Percentiles rank a stretch among this genome's conserved stretches.
Evolutionary conservation across 2,329 filamentous ascomycete genomes (phyloP).

Genomic region (Pseudogymnoascus sp.): DNA sequence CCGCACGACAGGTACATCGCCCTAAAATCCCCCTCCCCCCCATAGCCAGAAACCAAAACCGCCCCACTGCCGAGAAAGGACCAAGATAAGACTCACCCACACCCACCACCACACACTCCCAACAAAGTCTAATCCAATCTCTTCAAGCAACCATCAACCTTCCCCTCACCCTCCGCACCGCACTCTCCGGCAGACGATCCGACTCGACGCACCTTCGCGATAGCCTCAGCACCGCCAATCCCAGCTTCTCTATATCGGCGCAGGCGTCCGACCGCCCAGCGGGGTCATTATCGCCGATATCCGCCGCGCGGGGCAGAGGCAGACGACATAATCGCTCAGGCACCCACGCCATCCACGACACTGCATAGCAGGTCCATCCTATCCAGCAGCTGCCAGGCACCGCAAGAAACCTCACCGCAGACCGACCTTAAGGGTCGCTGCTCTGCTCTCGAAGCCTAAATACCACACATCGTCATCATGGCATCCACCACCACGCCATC

Average conservation of each 20-base stretch:
- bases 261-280: not conserved
- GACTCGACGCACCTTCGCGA: not conserved
- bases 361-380: not conserved
- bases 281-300: conserved; percentile 4
- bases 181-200: not conserved
- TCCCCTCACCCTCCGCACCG: not conserved
- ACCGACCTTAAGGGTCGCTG: not conserved
- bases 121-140: conserved; percentile 7
- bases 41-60: not conserved
- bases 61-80: conserved; percentile 3
- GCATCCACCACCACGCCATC: not conserved
- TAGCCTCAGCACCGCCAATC: not conserved
- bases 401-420: not conserved
- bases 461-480: not conserved
- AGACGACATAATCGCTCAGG: not conserved
- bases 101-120: not conserved
- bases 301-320: not conserved
- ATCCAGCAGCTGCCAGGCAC: no score
- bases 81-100: conserved; percentile 8
- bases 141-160: not conserved
- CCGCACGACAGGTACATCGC: not conserved
- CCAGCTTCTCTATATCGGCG: not conserved
- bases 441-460: not conserved
- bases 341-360: not conserved
- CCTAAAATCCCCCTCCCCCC: not conserved